phyloP scores from a whole-genome alignment of 441 rosid genomes.

The Corymbia calophylla region DNA sequence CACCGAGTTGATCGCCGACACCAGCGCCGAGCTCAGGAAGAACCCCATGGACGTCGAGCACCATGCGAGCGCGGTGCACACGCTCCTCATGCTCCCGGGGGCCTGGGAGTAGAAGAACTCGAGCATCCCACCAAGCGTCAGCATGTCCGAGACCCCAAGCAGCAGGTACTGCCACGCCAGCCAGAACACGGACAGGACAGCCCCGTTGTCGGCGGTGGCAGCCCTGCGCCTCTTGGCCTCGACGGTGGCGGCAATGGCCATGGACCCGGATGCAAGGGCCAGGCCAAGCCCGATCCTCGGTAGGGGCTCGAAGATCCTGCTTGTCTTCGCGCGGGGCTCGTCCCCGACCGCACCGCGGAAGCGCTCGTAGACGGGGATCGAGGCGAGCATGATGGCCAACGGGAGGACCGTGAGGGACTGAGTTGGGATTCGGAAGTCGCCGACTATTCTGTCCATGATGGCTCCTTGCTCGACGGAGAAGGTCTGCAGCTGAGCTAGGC shows the following conservation, averaged over 20 bases:
- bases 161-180: conserved; percentile 36
- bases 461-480: conserved; percentile 54
- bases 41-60: conserved; percentile 44
- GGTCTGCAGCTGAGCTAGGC: conserved; percentile 49
- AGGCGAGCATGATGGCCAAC: conserved; percentile 28
- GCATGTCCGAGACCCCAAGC: conserved; percentile 44
- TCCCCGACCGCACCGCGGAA: neutral
- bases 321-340: neutral
- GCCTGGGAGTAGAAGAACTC: conserved; percentile 57
- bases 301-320: conserved; percentile 21
- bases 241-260: conserved; percentile 39
- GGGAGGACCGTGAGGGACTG: conserved; percentile 40
- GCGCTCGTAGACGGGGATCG: conserved; percentile 33
- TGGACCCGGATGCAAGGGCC: conserved; percentile 33
- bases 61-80: conserved; percentile 49
- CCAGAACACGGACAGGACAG: conserved; percentile 38
- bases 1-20: conserved; percentile 16
- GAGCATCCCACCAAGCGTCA: conserved; percentile 57
- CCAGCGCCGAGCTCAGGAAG: conserved; percentile 42
- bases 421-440: conserved; percentile 35
- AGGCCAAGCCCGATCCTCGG: conserved; percentile 41
- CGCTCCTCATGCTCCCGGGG: conserved; percentile 39
- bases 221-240: conserved; percentile 29
- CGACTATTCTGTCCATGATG: conserved; percentile 30
- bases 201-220: neutral